These are phyloP conservation scores for Lenzites betulinus DNA, from an alignment of 768 basidiomycete genomes.

Conservation along the genomic window DNA sequence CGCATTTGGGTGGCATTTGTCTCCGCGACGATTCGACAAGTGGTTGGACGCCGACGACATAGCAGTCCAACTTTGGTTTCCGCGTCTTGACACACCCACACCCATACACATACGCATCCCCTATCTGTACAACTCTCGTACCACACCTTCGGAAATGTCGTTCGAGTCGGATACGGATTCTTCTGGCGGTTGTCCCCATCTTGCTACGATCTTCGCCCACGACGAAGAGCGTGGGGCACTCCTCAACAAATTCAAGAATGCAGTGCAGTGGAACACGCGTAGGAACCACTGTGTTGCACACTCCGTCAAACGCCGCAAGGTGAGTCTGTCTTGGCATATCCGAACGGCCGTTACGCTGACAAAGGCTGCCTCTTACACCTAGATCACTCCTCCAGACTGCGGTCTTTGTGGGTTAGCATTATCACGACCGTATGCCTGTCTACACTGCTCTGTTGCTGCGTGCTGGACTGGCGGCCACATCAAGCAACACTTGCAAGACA, in stretches of 20 bases:
- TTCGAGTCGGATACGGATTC: slow-evolving; percentile 3
- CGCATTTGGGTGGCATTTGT: slow-evolving; percentile 10
- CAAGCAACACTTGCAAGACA: slow-evolving; percentile 54
- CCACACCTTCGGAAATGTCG: slow-evolving; percentile 3
- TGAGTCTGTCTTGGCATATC: slow-evolving; percentile 29
- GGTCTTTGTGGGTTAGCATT: slow-evolving; percentile 57
- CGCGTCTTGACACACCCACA: neutral
- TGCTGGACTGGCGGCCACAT: slow-evolving; percentile 71
- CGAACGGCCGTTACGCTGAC: neutral
- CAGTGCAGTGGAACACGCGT: slow-evolving; percentile 56
- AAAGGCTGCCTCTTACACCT: neutral
- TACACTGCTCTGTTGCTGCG: slow-evolving; percentile 69
- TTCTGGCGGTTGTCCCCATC: slow-evolving; percentile 39
- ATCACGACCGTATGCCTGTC: slow-evolving; percentile 68
- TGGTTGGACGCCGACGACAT: slow-evolving; percentile 8
- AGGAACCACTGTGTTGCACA: slow-evolving; percentile 48
- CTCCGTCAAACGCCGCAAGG: slow-evolving; percentile 67
- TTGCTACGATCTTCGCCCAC: slow-evolving; percentile 41
- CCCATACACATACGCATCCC: neutral
- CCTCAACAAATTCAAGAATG: slow-evolving; percentile 54
- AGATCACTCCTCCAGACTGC: slow-evolving; percentile 66
- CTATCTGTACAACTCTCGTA: too few species aligned
- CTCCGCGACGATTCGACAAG: slow-evolving; percentile 18
- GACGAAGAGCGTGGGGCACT: slow-evolving; percentile 30
- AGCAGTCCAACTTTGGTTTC: neutral